Conservation (phyloP, 768 basidiomycete genomes). For the Serendipita indica region DNA sequence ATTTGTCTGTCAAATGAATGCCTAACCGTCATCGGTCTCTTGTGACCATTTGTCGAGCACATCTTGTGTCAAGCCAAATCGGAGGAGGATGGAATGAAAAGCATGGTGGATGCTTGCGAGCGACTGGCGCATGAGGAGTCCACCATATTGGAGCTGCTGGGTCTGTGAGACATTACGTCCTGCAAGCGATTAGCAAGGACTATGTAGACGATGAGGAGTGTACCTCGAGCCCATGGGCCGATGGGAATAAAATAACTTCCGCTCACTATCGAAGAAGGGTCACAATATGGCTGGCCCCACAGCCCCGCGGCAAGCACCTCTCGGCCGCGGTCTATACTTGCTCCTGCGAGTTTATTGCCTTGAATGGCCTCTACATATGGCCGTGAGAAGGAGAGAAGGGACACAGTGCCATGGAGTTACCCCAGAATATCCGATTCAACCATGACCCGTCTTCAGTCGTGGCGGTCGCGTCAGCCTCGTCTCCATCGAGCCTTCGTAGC, state of each 20-base stretch:
- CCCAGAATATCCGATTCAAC: not conserved
- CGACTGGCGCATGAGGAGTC: not conserved
- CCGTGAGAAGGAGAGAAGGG: not conserved
- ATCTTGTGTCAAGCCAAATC: not conserved
- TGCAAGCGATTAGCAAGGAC: not conserved
- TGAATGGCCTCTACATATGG: not conserved
- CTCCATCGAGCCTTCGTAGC: not conserved
- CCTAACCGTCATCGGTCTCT: not conserved
- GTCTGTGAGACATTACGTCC: not conserved
- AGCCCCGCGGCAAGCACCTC: not conserved
- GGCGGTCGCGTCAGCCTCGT: not conserved
- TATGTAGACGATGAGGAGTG: not conserved
- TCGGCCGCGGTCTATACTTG: not conserved
- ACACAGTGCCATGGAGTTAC: not conserved
- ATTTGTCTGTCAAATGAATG: too few relatives aligned
- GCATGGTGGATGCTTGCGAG: not conserved
- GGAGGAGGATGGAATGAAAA: not conserved
- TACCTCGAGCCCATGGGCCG: not conserved
- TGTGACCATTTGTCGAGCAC: not conserved
- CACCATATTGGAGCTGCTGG: not conserved
- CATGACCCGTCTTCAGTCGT: not conserved
- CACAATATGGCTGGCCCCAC: not conserved
- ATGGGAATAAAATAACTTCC: not conserved
- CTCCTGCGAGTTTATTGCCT: not conserved
- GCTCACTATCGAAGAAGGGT: not conserved